These are phyloP conservation scores for Oidiodendron maius DNA, from an alignment of 495 filamentous ascomycete species.

Conservation along the genomic window DNA sequence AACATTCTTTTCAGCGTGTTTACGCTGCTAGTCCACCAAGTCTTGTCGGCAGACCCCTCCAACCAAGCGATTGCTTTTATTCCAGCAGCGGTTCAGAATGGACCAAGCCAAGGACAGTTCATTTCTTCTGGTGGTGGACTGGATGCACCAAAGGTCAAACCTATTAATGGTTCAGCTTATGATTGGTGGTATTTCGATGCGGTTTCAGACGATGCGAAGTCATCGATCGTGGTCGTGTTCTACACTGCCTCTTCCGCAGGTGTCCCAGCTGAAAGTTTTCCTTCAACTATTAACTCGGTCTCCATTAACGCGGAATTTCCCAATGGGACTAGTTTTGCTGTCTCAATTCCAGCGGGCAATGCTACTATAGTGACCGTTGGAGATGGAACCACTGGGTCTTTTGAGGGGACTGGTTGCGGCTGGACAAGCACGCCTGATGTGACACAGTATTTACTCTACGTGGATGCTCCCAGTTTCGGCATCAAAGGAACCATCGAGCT, in stretches of 20 bases:
- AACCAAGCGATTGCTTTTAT: too few relatives aligned
- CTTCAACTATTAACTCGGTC: background rate
- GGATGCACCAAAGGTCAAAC: background rate
- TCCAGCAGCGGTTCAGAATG: background rate
- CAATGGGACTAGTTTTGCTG: background rate
- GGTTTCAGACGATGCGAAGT: background rate
- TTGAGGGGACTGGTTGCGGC: background rate
- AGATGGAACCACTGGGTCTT: background rate
- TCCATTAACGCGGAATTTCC: background rate
- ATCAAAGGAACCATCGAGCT: background rate
- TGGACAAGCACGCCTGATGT: background rate
- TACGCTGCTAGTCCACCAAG: too few relatives aligned
- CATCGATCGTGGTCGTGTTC: background rate
- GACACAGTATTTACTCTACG: background rate
- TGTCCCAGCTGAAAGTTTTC: background rate
- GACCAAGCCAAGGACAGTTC: background rate
- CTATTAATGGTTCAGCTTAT: background rate
- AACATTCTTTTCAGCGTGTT: too few relatives aligned
- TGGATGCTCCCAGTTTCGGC: background rate
- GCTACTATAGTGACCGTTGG: background rate
- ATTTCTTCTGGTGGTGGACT: background rate
- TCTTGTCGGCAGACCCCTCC: too few relatives aligned
- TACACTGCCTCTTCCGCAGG: background rate
- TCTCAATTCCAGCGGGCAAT: background rate
- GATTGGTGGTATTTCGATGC: background rate